These are phyloP conservation scores for Millerozyma miso DNA, from an alignment of 805 yeast genomes.

Conservation along the genomic window DNA sequence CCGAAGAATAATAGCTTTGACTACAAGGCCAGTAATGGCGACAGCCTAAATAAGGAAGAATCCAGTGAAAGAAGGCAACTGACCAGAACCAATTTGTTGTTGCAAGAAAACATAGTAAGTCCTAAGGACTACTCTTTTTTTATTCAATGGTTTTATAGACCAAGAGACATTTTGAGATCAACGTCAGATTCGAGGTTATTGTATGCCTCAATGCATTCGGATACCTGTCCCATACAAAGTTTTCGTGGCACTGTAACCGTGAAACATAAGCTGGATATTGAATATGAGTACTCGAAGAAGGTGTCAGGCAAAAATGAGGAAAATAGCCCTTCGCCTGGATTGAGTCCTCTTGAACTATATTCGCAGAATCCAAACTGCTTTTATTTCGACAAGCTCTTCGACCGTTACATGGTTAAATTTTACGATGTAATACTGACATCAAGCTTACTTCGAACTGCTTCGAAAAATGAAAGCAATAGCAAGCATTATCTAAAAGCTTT, in stretches of 20 bases:
- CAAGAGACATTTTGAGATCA: slow-evolving; percentile 72
- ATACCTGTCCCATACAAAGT: slow-evolving; percentile 69
- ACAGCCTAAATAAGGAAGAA: background rate
- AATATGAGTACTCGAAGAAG: slow-evolving; percentile 27
- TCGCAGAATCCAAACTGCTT: slow-evolving; percentile 62
- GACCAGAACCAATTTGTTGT: background rate
- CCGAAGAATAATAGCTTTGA: slow-evolving; percentile 7
- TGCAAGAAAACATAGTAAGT: slow-evolving; percentile 3
- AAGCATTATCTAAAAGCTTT: slow-evolving; percentile 57
- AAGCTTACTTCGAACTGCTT: slow-evolving; percentile 34
- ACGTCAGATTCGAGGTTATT: slow-evolving; percentile 69
- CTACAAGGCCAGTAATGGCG: slow-evolving; percentile 2
- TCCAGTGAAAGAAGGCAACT: background rate
- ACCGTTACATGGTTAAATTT: slow-evolving; percentile 76
- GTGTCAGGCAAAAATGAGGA: background rate
- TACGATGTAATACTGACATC: slow-evolving; percentile 72
- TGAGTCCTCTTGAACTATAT: slow-evolving; percentile 42
- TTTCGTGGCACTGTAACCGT: slow-evolving; percentile 75
- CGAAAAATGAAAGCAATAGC: slow-evolving; percentile 46
- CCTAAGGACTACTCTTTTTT: slow-evolving; percentile 57
- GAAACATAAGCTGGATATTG: slow-evolving; percentile 62
- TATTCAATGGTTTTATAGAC: slow-evolving; percentile 90
- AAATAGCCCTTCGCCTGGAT: slow-evolving; percentile 11
- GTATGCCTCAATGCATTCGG: slow-evolving; percentile 83
- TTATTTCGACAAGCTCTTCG: slow-evolving; percentile 82